Base-by-base conservation (phyloP, 2,329 filamentous ascomycete genomes). In the Ceratocystis smalleyi region DNA sequence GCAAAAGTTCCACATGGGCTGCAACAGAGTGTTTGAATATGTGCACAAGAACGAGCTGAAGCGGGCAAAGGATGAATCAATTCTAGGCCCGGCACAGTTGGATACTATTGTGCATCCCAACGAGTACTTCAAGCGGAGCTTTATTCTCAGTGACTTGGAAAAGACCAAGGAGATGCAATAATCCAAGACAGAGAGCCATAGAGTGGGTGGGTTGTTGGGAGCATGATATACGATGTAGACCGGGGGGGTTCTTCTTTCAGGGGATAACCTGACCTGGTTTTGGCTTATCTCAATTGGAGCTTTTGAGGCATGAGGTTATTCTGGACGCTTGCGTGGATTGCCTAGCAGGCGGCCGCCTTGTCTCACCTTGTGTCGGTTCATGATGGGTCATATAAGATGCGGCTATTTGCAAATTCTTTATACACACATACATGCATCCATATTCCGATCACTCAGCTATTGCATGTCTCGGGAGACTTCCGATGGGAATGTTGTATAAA, bases 101-200 rank as follows among this genome's bases (percentile, higher is more conserved):
- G 92, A 97, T 75, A 97, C 92, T 0, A 95, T 99, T 72, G 86
- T 96, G 24, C 94, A 99, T 75, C 94, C 94, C 10, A 99, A 99
- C 73, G 91, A 92, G 68, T 99, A 96, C 75, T 99, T 97, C 75
- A 96, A 96, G 79, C 82, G 92, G 64, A 95, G 91, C 73, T 97
- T 90, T 74, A 71, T 95, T 69, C 77, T 99, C 67, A 96, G 91
- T 78, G 89, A 94, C 72, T 74, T 95, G 30, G 85, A 75, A 61
- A 83, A 64, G 55, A 32, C 59, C 10, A 64, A 63, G 55, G 57
- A 62, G 35, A 27, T 54, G 40, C 30, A 54, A 17, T 19, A 47
- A 3, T 12, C n/a, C 24, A 64, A 66, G 61, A 45, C 54, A 24
- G 65, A 62, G 57, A 66, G 24, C 12, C 22, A 61, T 17, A 64